Evolutionary conservation across 2,329 filamentous ascomycete species (phyloP), one percentile per base, ranked within the genome.

Genomic region (Fulvia fulva): DNA sequence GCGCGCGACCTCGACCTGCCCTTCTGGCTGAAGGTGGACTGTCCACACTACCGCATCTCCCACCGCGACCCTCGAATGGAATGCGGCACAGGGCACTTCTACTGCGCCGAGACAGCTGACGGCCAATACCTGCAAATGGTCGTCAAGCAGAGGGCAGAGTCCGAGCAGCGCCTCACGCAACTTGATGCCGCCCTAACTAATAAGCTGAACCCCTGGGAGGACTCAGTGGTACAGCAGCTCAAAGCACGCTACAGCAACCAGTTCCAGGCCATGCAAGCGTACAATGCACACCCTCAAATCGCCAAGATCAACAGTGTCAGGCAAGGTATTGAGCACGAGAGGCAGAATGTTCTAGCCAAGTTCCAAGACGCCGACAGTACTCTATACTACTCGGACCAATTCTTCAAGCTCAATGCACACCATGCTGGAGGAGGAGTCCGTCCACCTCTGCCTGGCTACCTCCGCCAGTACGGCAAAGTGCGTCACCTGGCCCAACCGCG

Each of bases 21-120:
- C 23, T 62, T 66, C 44, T 63, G 55, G 55, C 56, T 51, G 34
- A 61, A 63, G 41, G 21, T 64, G 44, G 52, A 56, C n/a, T 66
- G 64, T 34, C 60, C 62, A 14, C 23, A 55, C 47, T 66, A 66
- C 55, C 49, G 16, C 51, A 52, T 21, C 46, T 26, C n/a, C n/a
- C 52, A 55, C 28, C 43, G 28, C 19, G 26, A 55, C 2, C 12
- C 47, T 12, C 21, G 19, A 8, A 19, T 28, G 16, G 37, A 53
- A 5, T 66, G 64, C 26, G 60, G 64, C 52, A 51, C 50, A 11
- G 60, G 60, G 37, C 53, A 41, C 16, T 64, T 55, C 43, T 66
- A 66, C 51, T 66, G 64, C 53, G 54, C 52, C 19, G 16, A 61
- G 2, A 57, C 51, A 5, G 25, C 32, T 14, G 53, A 63, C 28